phyloP scores from a whole-genome alignment of 78 protist genomes.

The Parvularia atlantis region DNA sequence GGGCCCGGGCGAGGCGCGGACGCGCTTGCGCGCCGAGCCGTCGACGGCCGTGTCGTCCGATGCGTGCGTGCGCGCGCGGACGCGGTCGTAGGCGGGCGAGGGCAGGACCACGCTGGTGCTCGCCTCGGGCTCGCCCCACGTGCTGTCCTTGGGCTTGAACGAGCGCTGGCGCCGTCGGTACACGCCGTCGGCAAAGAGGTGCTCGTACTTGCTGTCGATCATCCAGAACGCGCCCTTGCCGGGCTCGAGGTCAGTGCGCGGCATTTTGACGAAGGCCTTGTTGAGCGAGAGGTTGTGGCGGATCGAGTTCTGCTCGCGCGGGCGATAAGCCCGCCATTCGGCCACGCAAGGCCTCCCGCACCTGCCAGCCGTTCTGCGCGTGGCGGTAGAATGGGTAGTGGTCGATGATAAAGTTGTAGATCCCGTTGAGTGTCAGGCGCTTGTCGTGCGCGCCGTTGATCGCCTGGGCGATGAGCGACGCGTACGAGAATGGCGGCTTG shows the following conservation, averaged over 20 bases:
- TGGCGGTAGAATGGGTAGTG: background rate
- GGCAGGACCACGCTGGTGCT: too few relatives aligned
- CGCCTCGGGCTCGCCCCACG: too few relatives aligned
- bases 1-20: too few relatives aligned
- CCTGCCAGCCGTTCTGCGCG: background rate
- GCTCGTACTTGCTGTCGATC: background rate
- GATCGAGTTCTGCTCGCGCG: constrained; percentile 17
- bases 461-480: constrained; percentile 4
- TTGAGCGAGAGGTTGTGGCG: constrained; percentile 43
- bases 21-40: too few relatives aligned
- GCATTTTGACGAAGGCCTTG: constrained; percentile 10
- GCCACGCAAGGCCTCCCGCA: too few relatives aligned
- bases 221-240: constrained; percentile 23
- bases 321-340: background rate
- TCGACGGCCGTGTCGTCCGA: too few relatives aligned
- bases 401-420: constrained; percentile 3
- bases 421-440: constrained; percentile 2
- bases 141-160: too few relatives aligned
- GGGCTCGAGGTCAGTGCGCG: constrained; percentile 1
- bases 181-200: too few relatives aligned
- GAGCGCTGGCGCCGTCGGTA: too few relatives aligned
- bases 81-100: too few relatives aligned
- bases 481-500: constrained; percentile 9
- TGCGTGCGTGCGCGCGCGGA: too few relatives aligned
- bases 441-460: background rate